phyloP scores from a whole-genome alignment of 306 rosid genomes.

The Styphnolobium japonicum region DNA sequence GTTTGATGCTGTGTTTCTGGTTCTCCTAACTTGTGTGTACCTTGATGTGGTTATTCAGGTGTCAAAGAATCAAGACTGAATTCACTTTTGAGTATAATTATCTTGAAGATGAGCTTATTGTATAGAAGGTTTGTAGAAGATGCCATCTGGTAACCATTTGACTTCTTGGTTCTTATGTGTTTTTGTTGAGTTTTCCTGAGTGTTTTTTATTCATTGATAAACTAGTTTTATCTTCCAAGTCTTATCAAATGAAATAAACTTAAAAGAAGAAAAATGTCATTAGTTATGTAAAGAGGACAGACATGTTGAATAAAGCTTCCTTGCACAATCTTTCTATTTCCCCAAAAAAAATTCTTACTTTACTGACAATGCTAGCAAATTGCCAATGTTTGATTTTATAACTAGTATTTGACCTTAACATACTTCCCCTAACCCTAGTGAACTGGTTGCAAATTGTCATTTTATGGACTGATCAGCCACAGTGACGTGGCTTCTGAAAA shows the following conservation, averaged over 20 bases:
- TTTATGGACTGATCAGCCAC: neutral
- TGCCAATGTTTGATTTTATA: neutral
- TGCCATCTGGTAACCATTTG: neutral
- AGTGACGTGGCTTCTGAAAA: neutral
- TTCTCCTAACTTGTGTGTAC: neutral
- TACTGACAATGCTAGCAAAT: neutral
- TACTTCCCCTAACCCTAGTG: neutral
- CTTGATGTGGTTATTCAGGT: constrained; percentile 59
- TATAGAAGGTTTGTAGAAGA: constrained; percentile 44
- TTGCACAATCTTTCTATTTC: neutral
- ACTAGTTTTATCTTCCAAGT: neutral
- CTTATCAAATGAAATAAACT: neutral
- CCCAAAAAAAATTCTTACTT: neutral
- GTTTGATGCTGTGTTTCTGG: constrained; percentile 6
- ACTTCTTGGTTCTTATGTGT: neutral
- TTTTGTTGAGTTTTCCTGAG: neutral
- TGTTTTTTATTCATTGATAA: neutral
- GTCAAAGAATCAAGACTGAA: constrained; percentile 93
- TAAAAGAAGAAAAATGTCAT: neutral
- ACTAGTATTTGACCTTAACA: neutral
- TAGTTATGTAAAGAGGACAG: neutral
- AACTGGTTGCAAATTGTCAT: neutral
- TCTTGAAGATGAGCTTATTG: constrained; percentile 92
- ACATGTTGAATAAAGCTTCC: neutral
- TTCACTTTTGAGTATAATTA: constrained; percentile 92